These are phyloP conservation scores for Prunus davidiana DNA, from an alignment of 306 rosid species.

Conservation along the genomic window DNA sequence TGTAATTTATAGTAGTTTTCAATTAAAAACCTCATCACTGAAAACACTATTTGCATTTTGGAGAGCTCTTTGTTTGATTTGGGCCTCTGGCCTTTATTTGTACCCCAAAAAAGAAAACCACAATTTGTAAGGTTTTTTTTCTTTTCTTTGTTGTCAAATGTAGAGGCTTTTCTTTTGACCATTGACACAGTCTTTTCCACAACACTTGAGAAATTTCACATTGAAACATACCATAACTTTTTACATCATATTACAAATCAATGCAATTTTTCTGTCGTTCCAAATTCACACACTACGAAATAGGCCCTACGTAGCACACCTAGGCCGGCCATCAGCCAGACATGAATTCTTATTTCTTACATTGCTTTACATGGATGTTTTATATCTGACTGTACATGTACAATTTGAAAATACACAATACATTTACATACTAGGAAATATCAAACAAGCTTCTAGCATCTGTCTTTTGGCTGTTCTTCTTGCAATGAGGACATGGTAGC, in stretches of 20 bases:
- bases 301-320: background rate
- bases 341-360: background rate
- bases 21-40: too few relatives aligned
- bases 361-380: background rate
- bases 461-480: background rate
- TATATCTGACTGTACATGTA: background rate
- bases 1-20: too few relatives aligned
- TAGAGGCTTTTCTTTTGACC: too few relatives aligned
- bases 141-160: too few relatives aligned
- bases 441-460: background rate
- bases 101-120: too few relatives aligned
- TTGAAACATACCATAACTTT: background rate
- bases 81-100: too few relatives aligned
- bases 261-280: background rate
- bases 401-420: background rate
- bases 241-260: background rate
- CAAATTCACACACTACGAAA: background rate
- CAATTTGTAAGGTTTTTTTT: too few relatives aligned
- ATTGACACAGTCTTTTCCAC: background rate
- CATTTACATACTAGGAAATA: too few relatives aligned
- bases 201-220: background rate
- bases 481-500: background rate
- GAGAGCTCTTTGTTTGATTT: too few relatives aligned
- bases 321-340: background rate
- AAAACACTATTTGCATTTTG: too few relatives aligned